phyloP scores from a whole-genome alignment of 2,329 filamentous ascomycete species.

The Trichoderma koningiopsis region DNA sequence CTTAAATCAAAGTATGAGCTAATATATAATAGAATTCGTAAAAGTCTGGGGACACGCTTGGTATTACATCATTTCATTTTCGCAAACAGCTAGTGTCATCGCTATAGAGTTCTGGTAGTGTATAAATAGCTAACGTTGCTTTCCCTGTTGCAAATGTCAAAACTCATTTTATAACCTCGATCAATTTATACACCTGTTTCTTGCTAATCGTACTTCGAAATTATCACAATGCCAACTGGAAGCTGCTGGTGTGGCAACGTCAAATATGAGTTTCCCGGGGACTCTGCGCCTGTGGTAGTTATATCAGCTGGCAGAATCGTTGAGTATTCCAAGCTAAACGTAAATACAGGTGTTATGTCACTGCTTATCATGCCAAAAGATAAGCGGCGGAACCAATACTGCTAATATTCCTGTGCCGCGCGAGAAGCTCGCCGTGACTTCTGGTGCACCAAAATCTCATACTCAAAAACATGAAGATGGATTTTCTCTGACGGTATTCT shows the following conservation, averaged over 20 bases:
- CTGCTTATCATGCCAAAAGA: conserved; percentile 22
- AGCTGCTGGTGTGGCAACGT: conserved; percentile 22
- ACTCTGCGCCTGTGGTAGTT: not conserved
- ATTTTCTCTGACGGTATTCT: conserved; percentile 13
- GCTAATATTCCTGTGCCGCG: conserved; percentile 7
- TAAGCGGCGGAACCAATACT: not conserved
- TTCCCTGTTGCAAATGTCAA: not conserved
- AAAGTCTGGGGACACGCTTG: not conserved
- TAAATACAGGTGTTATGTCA: conserved; percentile 1
- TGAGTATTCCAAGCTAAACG: not conserved
- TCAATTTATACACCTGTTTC: not conserved
- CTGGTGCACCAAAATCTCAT: conserved; percentile 13
- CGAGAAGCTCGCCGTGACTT: conserved; percentile 3
- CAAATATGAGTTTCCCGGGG: conserved; percentile 16
- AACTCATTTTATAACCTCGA: not conserved
- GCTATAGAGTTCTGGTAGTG: not conserved
- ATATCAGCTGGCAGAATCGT: not conserved
- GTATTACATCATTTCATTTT: conserved; percentile 7
- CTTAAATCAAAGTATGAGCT: not conserved
- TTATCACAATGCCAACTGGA: conserved; percentile 13
- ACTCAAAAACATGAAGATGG: conserved; percentile 20
- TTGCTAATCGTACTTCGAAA: not conserved
- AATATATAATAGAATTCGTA: not conserved
- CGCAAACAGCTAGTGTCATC: not conserved
- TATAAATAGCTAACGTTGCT: not conserved